Base-by-base conservation (phyloP, 2,329 filamentous ascomycete species). In the Phialophora tarda region DNA sequence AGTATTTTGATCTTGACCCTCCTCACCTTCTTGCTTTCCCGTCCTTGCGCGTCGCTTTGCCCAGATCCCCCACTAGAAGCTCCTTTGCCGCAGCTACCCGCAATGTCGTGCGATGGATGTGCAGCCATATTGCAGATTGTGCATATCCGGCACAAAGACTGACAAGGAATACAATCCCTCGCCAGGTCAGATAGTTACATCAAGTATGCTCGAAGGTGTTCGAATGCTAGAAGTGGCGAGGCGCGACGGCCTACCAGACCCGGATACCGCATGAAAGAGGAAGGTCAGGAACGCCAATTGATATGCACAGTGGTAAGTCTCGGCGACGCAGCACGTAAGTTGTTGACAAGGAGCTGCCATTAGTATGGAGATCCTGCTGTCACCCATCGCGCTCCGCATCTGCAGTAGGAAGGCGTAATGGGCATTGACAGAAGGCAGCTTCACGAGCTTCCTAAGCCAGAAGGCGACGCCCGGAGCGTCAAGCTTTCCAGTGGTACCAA, bases 401-500 rank as follows among this genome's bases (percentile, higher is more conserved):
- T 48, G 14, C 14, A n/a, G 24, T 48, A 47, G 56, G 28, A 48
- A 59, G 41, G 28, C 44, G n/a, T 47, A 47, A 34, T 54, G 23
- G 24, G 21, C 47, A 14, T 21, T 21, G 23, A 64, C 26, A 28
- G 55, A 59, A 17, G 44, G 11, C 6, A 54, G 34, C 21, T 51
- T 51, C 8, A 48, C 21, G 24, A 64, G 26, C 26, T 61, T 56
- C 34, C 48, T 38, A 54, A 14, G 48, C 50, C 41, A 57, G 41
- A 32, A 65, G 21, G 12, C 17, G 56, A 24, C n/a, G 57, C 23
- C 50, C 38, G 23, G 24, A 34, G 14, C 17, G n/a, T 23, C 55
- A 59, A 59, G 55, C 55, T 53, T 54, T 23, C 14, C 50, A 59
- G 47, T 44, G 28, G 32, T 61, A 55, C 63, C 63, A 54, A 56